A percentile compares a stretch with the other conserved stretches of the same genome.
Conservation (phyloP, 1,139 yeast species). For the Yamadazyma songkhlaensis region DNA sequence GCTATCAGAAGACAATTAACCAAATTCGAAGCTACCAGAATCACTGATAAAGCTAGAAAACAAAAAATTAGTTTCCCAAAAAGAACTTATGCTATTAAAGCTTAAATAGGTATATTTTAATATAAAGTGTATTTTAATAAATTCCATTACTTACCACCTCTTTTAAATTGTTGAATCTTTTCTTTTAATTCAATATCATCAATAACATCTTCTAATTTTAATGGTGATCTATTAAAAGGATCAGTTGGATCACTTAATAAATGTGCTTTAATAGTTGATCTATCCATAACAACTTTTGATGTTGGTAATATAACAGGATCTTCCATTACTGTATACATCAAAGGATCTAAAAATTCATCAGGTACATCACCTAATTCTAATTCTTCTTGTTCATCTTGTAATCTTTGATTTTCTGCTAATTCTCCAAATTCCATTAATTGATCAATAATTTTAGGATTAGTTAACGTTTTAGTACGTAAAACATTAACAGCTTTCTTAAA, state of each 20-base stretch:
- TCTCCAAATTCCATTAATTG: conserved; percentile 56
- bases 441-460: conserved; percentile 51
- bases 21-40: conserved; percentile 75
- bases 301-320: conserved; percentile 93
- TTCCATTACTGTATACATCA: conserved; percentile 92
- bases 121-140: conserved; percentile 6
- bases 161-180: conserved; percentile 59
- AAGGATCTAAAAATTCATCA: conserved; percentile 94
- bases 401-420: conserved; percentile 58
- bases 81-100: conserved; percentile 98
- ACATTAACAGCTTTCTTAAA: conserved; percentile 72
- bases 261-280: conserved; percentile 91
- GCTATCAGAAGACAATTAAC: conserved; percentile 98
- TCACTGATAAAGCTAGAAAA: conserved; percentile 90
- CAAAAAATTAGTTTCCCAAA: conserved; percentile 94
- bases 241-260: conserved; percentile 92
- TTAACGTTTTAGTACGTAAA: conserved; percentile 52
- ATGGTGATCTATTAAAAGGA: conserved; percentile 93
- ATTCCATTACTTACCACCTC: conserved; percentile 14
- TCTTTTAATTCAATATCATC: conserved; percentile 68
- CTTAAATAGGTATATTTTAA: conserved; percentile 48
- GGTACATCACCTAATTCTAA: conserved; percentile 90
- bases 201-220: conserved; percentile 81
- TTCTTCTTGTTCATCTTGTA: conserved; percentile 76
- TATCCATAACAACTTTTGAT: conserved; percentile 79